Base-by-base conservation (phyloP, 768 basidiomycete species). In the Russula olivacea region DNA sequence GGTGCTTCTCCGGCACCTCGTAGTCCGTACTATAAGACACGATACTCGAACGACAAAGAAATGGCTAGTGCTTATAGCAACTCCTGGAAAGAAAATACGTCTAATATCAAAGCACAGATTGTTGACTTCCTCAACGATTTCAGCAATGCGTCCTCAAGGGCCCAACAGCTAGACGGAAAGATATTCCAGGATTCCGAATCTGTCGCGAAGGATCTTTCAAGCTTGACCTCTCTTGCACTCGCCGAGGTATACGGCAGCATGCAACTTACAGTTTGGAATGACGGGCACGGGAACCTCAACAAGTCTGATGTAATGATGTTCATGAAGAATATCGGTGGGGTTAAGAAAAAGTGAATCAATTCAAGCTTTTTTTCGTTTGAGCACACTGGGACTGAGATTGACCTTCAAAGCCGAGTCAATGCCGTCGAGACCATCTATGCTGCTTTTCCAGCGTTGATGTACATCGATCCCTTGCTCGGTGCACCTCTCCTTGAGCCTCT, bases 381-480 rank as follows among this genome's bases (percentile, higher is more conserved):
- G 52, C 6, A 17, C 15, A 45, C n/a, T 51, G 41, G 21, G 38
- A 50, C 32, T 57, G 9, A 23, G 52, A 47, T 55, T 36, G 55
- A 11, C 55, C 17, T 48, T 40, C 43, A 34, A 17, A 66, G 50
- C n/a, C 58, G 64, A 28, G 76, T 75, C 7, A 82, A 79, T 66
- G 77, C 84, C 0, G 81, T 85, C 10, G 84, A 87, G 61, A 81
- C 83, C 23, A 74, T 81, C n/a, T 81, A 74, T 65, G 72, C 80
- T 21, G 68, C 82, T 6, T 84, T 80, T 70, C 84, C 77, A 11
- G 71, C 79, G 4, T 73, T 83, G 53, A 69, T 86, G 57, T 86
- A 85, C 68, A 74, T 78, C 52, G 83, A 85, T 68, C 80, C 83
- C 1, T 63, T 56, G 1, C 74, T 85, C 32, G 83, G 83, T 1